These are phyloP conservation scores for Yamadazyma conglobata DNA, from an alignment of 1,139 yeast species.

Conservation along the genomic window DNA sequence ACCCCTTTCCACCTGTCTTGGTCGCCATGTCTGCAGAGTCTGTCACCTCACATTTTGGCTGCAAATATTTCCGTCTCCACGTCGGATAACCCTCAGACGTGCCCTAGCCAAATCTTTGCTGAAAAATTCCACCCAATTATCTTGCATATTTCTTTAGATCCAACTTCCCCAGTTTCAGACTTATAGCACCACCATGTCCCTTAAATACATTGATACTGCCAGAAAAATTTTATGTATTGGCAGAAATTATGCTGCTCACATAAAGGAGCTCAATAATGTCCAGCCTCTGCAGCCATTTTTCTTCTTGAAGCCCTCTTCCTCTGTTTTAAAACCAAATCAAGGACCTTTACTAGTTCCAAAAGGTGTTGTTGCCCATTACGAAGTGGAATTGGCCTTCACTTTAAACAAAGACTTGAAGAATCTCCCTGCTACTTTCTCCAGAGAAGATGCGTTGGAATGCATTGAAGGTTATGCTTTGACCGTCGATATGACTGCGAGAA, in stretches of 20 bases:
- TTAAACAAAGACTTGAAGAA: slow-evolving; percentile 64
- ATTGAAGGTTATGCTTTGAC: slow-evolving; percentile 87
- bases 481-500: slow-evolving; percentile 91
- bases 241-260: slow-evolving; percentile 93
- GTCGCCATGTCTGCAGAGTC: too few relatives aligned
- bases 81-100: too few relatives aligned
- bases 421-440: slow-evolving; percentile 56
- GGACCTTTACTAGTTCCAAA: slow-evolving; percentile 84
- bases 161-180: neutral
- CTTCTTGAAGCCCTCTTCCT: slow-evolving; percentile 81
- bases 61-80: too few relatives aligned
- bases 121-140: neutral
- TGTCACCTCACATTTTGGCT: too few relatives aligned
- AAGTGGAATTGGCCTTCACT: slow-evolving; percentile 84
- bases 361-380: slow-evolving; percentile 84
- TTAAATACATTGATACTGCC: slow-evolving; percentile 59
- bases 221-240: slow-evolving; percentile 91
- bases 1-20: too few relatives aligned
- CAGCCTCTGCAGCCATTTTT: slow-evolving; percentile 85
- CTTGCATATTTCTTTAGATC: neutral
- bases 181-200: slow-evolving; percentile 38
- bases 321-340: slow-evolving; percentile 54
- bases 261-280: slow-evolving; percentile 79
- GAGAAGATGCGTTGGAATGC: slow-evolving; percentile 66
- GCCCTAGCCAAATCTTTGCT: neutral